Evolutionary conservation across 768 basidiomycete genomes (phyloP).

Genomic region (Suillus bovinus): DNA sequence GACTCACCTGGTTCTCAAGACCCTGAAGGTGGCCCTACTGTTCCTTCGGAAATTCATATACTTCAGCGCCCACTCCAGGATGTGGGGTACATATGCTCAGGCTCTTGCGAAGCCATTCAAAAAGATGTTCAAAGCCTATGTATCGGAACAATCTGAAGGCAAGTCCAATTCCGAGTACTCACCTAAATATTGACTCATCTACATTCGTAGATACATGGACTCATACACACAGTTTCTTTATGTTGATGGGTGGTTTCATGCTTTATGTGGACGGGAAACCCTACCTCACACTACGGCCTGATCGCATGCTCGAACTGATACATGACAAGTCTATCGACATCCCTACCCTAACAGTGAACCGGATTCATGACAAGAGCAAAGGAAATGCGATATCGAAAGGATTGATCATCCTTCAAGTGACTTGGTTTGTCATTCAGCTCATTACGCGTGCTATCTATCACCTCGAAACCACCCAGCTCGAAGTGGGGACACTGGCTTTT

Average conservation of each 20-base stretch:
- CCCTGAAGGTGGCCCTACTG: background rate
- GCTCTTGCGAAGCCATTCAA: background rate
- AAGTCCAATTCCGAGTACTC: too few species aligned
- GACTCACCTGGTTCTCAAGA: too few species aligned
- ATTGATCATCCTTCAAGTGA: conserved; percentile 27
- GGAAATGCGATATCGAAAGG: conserved; percentile 26
- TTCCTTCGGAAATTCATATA: background rate
- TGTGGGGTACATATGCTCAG: too few species aligned
- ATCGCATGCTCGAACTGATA: background rate
- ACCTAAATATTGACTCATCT: too few species aligned
- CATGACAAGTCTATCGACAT: background rate
- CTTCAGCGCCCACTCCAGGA: too few species aligned
- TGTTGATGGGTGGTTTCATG: conserved; percentile 16
- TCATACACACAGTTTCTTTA: too few species aligned
- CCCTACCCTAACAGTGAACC: conserved; percentile 9
- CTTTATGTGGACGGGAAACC: background rate
- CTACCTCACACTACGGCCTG: conserved; percentile 1
- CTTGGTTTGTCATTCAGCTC: conserved; percentile 37
- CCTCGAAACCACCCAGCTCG: conserved; percentile 34
- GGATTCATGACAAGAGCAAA: conserved; percentile 31
- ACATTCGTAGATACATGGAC: too few species aligned
- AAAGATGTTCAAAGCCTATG: background rate
- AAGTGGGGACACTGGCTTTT: conserved; percentile 38
- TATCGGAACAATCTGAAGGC: background rate
- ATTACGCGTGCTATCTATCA: conserved; percentile 22